Percentiles rank a stretch among this genome's conserved stretches.
These are phyloP conservation scores for Leucogyrophana mollusca DNA, from an alignment of 768 basidiomycete species.

Conservation along the genomic window DNA sequence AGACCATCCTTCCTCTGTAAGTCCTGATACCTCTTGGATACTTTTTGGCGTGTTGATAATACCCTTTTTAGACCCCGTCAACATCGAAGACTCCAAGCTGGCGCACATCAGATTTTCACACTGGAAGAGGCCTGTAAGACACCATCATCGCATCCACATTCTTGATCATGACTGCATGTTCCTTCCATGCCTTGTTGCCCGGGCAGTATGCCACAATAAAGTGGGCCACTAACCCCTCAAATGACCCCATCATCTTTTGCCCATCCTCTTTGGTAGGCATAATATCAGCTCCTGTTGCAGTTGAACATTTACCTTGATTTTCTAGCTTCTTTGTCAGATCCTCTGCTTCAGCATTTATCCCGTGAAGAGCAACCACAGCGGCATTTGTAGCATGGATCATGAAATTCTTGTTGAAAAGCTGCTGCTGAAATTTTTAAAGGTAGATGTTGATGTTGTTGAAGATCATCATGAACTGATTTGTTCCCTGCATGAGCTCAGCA, in stretches of 20 bases:
- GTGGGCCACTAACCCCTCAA: constrained; percentile 9
- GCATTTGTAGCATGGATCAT: constrained; percentile 29
- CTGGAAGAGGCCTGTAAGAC: constrained; percentile 17
- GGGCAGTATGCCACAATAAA: constrained; percentile 13
- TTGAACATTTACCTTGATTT: constrained; percentile 11
- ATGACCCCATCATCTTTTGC: constrained; percentile 8
- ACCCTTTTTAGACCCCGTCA: constrained; percentile 30
- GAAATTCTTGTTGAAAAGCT: constrained; percentile 24
- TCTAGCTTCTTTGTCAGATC: constrained; percentile 11
- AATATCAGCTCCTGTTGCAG: constrained; percentile 17
- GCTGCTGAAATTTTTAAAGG: constrained; percentile 28
- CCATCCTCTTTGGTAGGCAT: constrained; percentile 16
- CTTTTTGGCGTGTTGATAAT: constrained; percentile 20
- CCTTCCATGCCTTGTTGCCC: constrained; percentile 9
- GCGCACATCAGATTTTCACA: constrained; percentile 19
- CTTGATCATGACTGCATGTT: constrained; percentile 8
- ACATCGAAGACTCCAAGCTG: constrained; percentile 29
- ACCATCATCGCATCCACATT: constrained; percentile 11
- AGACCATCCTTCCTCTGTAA: constrained; percentile 19
- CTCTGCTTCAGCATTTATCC: constrained; percentile 6
- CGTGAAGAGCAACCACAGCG: constrained; percentile 12
- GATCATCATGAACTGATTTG: constrained; percentile 15
- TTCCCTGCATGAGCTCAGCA: constrained; percentile 20
- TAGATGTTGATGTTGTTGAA: constrained; percentile 37
- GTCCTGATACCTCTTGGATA: constrained; percentile 17